These are phyloP conservation scores for Colletotrichum sp. DNA, from an alignment of 2,329 filamentous ascomycete species.

Conservation along the genomic window DNA sequence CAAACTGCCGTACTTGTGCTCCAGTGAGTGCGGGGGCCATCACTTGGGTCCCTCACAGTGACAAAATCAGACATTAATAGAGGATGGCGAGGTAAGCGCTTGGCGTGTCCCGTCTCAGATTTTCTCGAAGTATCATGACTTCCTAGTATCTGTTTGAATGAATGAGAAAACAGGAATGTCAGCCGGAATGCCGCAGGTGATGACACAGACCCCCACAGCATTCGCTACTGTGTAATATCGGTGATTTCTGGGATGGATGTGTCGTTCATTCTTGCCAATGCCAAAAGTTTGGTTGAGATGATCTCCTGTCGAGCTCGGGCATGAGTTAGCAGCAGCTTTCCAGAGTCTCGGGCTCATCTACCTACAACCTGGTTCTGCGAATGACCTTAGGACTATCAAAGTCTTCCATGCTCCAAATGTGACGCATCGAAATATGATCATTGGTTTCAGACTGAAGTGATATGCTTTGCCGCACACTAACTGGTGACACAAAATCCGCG, in stretches of 20 bases:
- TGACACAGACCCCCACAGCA: fast-evolving
- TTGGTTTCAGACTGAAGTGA: background rate
- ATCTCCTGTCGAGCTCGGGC: background rate
- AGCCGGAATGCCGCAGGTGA: too few relatives aligned
- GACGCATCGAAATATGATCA: background rate
- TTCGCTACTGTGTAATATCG: background rate
- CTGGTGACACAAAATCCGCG: fast-evolving
- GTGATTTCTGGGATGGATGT: too few relatives aligned
- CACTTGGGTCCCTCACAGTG: background rate
- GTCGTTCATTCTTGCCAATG: too few relatives aligned
- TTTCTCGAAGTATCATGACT: fast-evolving
- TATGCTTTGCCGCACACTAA: fast-evolving
- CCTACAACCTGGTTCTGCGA: background rate
- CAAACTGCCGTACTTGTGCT: background rate
- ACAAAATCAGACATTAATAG: background rate
- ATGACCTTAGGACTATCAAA: background rate
- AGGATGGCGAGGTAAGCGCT: background rate
- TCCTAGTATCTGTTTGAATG: background rate
- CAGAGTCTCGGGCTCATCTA: too few relatives aligned
- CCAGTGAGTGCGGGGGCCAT: background rate
- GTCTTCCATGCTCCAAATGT: background rate
- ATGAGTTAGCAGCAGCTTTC: background rate
- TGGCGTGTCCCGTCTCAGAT: background rate
- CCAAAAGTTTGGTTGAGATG: too few relatives aligned
- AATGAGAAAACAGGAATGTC: background rate